A percentile compares a stretch with the other conserved stretches of the same genome.
These are phyloP conservation scores for Dentipellis fragilis DNA, from an alignment of 768 basidiomycete species.

Conservation along the genomic window DNA sequence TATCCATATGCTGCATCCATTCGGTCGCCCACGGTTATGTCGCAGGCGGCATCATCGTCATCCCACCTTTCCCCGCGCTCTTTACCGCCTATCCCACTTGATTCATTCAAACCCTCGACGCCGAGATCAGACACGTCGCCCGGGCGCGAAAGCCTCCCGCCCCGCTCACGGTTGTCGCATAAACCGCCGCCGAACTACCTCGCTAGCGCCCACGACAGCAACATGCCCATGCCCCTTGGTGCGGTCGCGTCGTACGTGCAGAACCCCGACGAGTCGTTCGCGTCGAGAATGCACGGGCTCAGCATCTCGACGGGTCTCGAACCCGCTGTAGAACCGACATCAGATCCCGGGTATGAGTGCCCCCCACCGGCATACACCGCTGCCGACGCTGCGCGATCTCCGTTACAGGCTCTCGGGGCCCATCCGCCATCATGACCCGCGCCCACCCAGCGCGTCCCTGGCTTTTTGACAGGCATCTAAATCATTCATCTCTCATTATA, in stretches of 20 bases:
- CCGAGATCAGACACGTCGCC: neutral
- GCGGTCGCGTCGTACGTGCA: neutral
- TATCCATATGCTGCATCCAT: neutral
- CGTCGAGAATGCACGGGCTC: neutral
- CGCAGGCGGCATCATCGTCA: neutral
- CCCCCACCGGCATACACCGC: slow-evolving; percentile 11
- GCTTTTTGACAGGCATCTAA: too few relatives aligned
- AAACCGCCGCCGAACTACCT: slow-evolving; percentile 7
- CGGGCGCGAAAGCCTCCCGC: neutral
- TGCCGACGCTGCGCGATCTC: slow-evolving; percentile 1
- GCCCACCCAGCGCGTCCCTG: too few relatives aligned
- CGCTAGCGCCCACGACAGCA: neutral
- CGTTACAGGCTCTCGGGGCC: neutral
- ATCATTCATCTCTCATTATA: too few relatives aligned
- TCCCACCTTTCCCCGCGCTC: neutral
- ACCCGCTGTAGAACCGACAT: neutral
- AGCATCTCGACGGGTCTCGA: slow-evolving; percentile 1
- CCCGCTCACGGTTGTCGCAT: neutral
- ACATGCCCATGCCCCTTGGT: neutral
- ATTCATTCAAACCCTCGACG: neutral
- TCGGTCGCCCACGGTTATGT: neutral
- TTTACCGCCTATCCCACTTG: neutral
- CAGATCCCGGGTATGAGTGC: slow-evolving; percentile 2
- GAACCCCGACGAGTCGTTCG: neutral
- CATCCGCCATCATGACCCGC: neutral